phyloP scores from a whole-genome alignment of 2,329 filamentous ascomycete species.

The Drechslera avenae region DNA sequence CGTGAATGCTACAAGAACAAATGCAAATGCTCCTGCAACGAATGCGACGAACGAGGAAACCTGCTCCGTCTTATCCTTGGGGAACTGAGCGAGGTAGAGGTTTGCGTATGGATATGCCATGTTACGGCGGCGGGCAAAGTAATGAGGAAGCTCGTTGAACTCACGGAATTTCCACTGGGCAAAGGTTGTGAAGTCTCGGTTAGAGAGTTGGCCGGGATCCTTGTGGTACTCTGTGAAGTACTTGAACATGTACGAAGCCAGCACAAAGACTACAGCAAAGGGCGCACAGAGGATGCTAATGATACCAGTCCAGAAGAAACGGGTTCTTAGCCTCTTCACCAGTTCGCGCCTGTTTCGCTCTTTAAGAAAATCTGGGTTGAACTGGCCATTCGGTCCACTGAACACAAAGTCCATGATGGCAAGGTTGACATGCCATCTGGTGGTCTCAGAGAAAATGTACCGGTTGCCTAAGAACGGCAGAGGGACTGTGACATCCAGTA shows the following conservation, averaged over 20 bases:
- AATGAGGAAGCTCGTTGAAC: constrained; percentile 93
- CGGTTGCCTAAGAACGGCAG: constrained; percentile 80
- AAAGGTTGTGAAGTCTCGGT: constrained; percentile 87
- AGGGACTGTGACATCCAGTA: constrained; percentile 83
- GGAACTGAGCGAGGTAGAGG: constrained; percentile 93
- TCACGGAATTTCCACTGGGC: constrained; percentile 98
- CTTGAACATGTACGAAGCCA: constrained; percentile 89
- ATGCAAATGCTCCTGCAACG: constrained; percentile 81
- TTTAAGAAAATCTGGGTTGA: constrained; percentile 83
- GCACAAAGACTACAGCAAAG: constrained; percentile 82
- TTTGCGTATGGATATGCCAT: constrained; percentile 95
- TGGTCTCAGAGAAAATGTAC: constrained; percentile 84
- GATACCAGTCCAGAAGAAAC: constrained; percentile 81
- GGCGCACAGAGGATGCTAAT: constrained; percentile 88
- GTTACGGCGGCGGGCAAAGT: constrained; percentile 86
- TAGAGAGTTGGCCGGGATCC: constrained; percentile 84
- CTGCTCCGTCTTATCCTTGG: constrained; percentile 90
- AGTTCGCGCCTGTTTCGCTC: constrained; percentile 78
- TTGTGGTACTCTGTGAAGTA: constrained; percentile 98
- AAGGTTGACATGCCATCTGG: constrained; percentile 90
- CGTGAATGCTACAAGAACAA: constrained; percentile 81
- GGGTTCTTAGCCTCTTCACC: constrained; percentile 75
- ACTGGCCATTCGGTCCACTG: constrained; percentile 77
- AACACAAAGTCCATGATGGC: constrained; percentile 95
- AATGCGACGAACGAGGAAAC: constrained; percentile 85